A percentile compares a stretch with the other conserved stretches of the same genome.
These are phyloP conservation scores for Trichocladium uniseriatum DNA, from an alignment of 495 filamentous ascomycete genomes.

Conservation along the genomic window DNA sequence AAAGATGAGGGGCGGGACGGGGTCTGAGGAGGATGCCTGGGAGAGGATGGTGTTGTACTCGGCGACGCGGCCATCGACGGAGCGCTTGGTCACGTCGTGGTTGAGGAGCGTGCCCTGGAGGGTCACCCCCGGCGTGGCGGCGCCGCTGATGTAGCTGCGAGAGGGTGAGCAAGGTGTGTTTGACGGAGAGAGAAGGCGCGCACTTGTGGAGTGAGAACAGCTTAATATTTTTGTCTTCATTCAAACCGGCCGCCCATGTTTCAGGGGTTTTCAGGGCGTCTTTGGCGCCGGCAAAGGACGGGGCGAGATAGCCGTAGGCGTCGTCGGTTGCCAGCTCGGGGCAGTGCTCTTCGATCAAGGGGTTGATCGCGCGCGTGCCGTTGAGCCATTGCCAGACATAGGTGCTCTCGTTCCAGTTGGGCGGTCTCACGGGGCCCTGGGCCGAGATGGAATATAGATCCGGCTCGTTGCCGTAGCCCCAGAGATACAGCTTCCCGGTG, in stretches of 20 bases:
- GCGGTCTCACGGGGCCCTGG: conserved; percentile 44
- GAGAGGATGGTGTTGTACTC: conserved; percentile 34
- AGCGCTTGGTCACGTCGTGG: conserved; percentile 47
- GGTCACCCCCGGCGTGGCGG: conserved; percentile 52
- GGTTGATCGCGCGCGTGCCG: conserved; percentile 42
- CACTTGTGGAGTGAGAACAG: conserved; percentile 58
- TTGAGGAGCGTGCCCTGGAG: conserved; percentile 58
- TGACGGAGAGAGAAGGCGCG: conserved; percentile 16
- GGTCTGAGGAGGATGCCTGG: conserved; percentile 18
- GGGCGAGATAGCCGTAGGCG: conserved; percentile 47
- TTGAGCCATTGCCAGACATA: conserved; percentile 56
- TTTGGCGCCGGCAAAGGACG: conserved; percentile 48
- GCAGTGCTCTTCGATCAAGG: conserved; percentile 41
- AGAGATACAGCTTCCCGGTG: conserved; percentile 41
- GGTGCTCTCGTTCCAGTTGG: conserved; percentile 45
- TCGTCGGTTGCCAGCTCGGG: conserved; percentile 37
- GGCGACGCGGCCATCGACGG: conserved; percentile 38
- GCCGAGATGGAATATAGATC: conserved; percentile 50
- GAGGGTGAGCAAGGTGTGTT: too few relatives aligned
- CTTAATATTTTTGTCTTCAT: conserved; percentile 42
- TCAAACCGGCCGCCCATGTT: conserved; percentile 45
- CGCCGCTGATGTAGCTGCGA: conserved; percentile 54
- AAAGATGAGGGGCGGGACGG: conserved; percentile 47
- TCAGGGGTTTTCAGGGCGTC: conserved; percentile 44
- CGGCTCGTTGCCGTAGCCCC: conserved; percentile 62